Evolutionary conservation across 75 land plant genomes (phyloP).

Genomic region (Selaginella tamariscina): DNA sequence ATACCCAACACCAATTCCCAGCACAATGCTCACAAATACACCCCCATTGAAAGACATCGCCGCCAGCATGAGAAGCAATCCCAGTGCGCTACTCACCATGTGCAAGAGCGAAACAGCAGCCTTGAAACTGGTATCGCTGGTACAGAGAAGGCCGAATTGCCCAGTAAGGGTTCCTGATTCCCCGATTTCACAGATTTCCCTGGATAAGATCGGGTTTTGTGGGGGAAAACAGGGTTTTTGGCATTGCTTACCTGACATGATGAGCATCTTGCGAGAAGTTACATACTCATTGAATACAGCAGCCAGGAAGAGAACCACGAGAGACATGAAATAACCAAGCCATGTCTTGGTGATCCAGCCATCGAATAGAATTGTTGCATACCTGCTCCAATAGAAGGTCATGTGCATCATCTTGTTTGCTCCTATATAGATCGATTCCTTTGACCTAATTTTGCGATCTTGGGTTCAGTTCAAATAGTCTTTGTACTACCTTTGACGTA

Average conservation of each 20-base stretch:
- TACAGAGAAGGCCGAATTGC: neutral
- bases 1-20: constrained; percentile 49
- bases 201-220: neutral
- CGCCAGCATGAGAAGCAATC: constrained; percentile 76
- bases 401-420: constrained; percentile 55
- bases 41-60: constrained; percentile 82
- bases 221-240: neutral
- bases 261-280: neutral
- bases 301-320: constrained; percentile 42
- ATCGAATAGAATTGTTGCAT: constrained; percentile 68
- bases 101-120: constrained; percentile 26
- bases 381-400: constrained; percentile 88
- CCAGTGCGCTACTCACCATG: constrained; percentile 37
- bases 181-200: neutral
- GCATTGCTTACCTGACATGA: too few relatives aligned
- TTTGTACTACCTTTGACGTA: too few relatives aligned
- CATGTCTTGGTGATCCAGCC: constrained; percentile 61
- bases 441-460: too few relatives aligned
- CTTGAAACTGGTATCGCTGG: neutral
- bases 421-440: too few relatives aligned
- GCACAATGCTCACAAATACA: constrained; percentile 49
- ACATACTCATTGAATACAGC: neutral
- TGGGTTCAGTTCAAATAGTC: neutral
- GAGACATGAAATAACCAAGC: constrained; percentile 42
- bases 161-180: neutral